Evolutionary conservation across 2,329 filamentous ascomycete species (phyloP).

Genomic region (Diaporthe ampelina): DNA sequence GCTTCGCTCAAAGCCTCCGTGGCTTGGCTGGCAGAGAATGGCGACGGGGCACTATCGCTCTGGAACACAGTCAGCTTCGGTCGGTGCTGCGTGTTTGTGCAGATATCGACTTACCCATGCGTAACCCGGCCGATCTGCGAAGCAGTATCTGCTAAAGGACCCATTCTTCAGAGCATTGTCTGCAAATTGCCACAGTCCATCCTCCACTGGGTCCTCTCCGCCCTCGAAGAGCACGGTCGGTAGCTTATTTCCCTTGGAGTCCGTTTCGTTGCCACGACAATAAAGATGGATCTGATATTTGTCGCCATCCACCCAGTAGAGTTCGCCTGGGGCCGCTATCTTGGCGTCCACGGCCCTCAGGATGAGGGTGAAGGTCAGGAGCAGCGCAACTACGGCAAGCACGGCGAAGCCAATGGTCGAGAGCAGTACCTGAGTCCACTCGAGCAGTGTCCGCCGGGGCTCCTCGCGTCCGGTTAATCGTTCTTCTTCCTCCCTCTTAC

Average conservation of each 20-base stretch:
- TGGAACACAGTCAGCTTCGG: conserved; percentile 42
- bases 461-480: conserved; percentile 91
- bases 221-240: conserved; percentile 90
- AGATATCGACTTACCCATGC: conserved; percentile 70
- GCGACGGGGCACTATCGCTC: conserved; percentile 92
- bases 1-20: conserved; percentile 90
- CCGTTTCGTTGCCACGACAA: conserved; percentile 81
- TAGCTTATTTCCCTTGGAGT: conserved; percentile 66
- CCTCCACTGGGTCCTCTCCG: conserved; percentile 83
- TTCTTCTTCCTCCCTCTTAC: conserved; percentile 93
- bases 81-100: conserved; percentile 52
- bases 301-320: conserved; percentile 84
- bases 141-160: conserved; percentile 91
- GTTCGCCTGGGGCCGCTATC: conserved; percentile 78
- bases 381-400: conserved; percentile 76
- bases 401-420: conserved; percentile 80
- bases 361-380: conserved; percentile 85
- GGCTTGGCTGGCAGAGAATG: conserved; percentile 93
- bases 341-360: conserved; percentile 85
- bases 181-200: conserved; percentile 84
- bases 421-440: conserved; percentile 86
- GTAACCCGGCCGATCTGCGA: conserved; percentile 92
- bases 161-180: conserved; percentile 82
- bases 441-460: conserved; percentile 82
- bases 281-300: conserved; percentile 91